These are phyloP conservation scores for Chlorophyllum brunneum DNA, from an alignment of 768 basidiomycete genomes.

Conservation along the genomic window DNA sequence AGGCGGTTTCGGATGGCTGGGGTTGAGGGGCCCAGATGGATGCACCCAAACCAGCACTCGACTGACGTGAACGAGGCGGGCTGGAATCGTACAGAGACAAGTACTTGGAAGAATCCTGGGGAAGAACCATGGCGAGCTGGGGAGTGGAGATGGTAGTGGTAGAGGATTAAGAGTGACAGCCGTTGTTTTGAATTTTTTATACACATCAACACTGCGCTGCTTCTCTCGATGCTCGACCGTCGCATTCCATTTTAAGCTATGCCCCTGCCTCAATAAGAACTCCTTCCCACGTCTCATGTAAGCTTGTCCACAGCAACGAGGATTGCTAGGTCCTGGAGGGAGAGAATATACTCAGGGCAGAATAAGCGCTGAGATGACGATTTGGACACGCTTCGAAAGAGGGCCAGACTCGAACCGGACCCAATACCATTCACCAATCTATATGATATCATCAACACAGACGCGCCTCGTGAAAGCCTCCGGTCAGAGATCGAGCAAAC, in stretches of 20 bases:
- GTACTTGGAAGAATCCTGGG: slow-evolving; percentile 29
- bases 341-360: neutral
- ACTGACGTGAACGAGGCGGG: slow-evolving; percentile 34
- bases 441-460: neutral
- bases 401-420: too few species aligned
- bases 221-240: slow-evolving; percentile 27
- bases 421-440: neutral
- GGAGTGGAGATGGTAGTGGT: slow-evolving; percentile 35
- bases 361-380: neutral
- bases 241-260: slow-evolving; percentile 31
- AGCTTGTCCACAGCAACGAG: neutral
- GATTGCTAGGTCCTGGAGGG: neutral
- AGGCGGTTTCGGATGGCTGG: slow-evolving; percentile 59
- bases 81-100: slow-evolving; percentile 38
- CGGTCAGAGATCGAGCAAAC: too few species aligned
- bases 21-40: slow-evolving; percentile 87
- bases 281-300: slow-evolving; percentile 12
- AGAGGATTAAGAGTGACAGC: slow-evolving; percentile 34
- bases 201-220: slow-evolving; percentile 27
- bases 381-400: too few species aligned
- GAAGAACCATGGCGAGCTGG: slow-evolving; percentile 26
- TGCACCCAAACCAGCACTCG: slow-evolving; percentile 34
- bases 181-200: slow-evolving; percentile 29
- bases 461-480: neutral
- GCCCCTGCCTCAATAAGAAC: slow-evolving; percentile 26